Base-by-base conservation (phyloP, 345 rosid species). In the Arabis alpina region DNA sequence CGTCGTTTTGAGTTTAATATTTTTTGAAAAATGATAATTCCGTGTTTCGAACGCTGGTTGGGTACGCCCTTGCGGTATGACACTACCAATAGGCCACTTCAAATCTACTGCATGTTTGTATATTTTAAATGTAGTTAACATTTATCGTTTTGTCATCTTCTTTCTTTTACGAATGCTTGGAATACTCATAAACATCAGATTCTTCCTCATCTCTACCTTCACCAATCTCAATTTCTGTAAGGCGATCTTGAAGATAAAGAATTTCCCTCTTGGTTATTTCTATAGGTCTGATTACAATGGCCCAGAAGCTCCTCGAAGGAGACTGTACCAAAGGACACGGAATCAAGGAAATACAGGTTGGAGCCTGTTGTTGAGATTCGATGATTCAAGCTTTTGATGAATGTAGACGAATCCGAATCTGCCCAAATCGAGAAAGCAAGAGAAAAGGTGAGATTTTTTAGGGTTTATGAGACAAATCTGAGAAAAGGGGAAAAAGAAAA, bases 291-390 rank as follows among this genome's bases (percentile, higher is more conserved):
- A 59, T 76, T 84, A 73, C 95, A 90, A 49, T 92, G 93, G 71
- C 98, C 93, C 53, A 90, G 66, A 4, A 88, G 85, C 76, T 88
- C 98, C 79, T 88, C 97, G 8, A 90, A 90, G 2, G 98, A 93
- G 13, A 93, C 90, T 0, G 92, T 88, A 14, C 89, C 96, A 8
- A 88, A 84, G 6, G 93, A 81, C 93, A 88, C 84, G 0, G 89
- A 83, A 2, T 90, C 97, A 2, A 93, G 92, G 51, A 86, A 43
- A 71, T 79, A 80, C 12, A 93, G 78, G 24, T 88, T 95, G 41
- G 67, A 14, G 53, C 76, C 70, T 15, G 83, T 84, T 1, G 57
- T 56, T 6, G 87, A 77, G 24, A 90, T 77, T n/a, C 91, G 82
- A 8, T 88, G 92, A 77, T 82, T 92, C 15, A 92, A 70, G 78